Evolutionary conservation across 1,284 basidiomycete genomes (phyloP), one percentile per base, ranked within the genome.

Genomic region (Meripilus lineatus): DNA sequence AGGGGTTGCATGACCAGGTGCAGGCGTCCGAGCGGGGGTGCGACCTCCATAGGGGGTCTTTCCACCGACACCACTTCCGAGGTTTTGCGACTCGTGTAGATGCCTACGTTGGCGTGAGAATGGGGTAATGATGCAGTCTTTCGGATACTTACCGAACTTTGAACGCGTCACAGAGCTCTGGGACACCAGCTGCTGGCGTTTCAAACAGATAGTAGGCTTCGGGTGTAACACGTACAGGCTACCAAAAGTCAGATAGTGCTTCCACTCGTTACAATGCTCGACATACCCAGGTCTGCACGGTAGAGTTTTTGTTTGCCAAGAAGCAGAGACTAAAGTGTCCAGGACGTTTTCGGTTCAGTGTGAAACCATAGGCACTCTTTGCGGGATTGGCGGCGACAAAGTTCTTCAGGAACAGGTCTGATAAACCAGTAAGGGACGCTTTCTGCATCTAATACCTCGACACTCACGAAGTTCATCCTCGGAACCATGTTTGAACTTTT

Each of bases 291-390:
- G 83, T 90, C 61, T 93, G 89, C 43, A 95, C 88, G n/a, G 82
- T 79, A 4, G 91, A 81, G 55, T 86, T 89, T 62, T 92, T 92
- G 63, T 91, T 93, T 20, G 91, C 87, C 58, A 98, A 75, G 77
- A 99, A 99, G 58, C 87, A 91, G 13, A 99, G 74, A 57, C 82
- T 89, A 69, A 99, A 93, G 64, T 95, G 92, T 0, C 96, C 96
- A 0, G 96, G 92, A 44, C 80, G 80, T 55, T 88, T 86, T 47
- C 84, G 78, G 62, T 99, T 96, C 49, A 99, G 72, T 5, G 89
- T 89, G 63, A 99, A 99, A 7, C 93, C 96, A 57, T 99, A 99
- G 62, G 92, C 91, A 58, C 92, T 94, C 64, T 89, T 89, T 13
- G 86, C 86, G 4, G 94, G 94, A 62, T 98, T 95, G 26, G 94